Evolutionary conservation across 148 eudicot genomes (phyloP), one percentile per base, ranked within the genome.

Genomic region (Chenopodium suecicum): DNA sequence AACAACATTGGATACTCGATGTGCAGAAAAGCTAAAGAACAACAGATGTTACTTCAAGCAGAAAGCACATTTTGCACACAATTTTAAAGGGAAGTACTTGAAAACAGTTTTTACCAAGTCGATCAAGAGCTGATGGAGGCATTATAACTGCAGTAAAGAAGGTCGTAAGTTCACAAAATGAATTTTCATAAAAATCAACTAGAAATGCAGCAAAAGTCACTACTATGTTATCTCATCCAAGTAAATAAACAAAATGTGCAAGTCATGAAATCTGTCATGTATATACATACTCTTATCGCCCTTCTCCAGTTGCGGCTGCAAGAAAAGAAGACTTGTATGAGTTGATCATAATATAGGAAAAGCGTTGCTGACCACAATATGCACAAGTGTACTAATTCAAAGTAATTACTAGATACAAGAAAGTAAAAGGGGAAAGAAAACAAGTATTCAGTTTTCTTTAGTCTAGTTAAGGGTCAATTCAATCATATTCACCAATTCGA

Each of bases 41-140:
- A 58, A 52, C n/a, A 0, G 3, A 31, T 58, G 48, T 37, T 67
- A 75, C 31, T 78, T 37, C 68, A 81, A 41, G 79, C 70, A 66
- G 46, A 71, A 41, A 41, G 44, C 44, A 41, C 22, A 22, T 66
- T 67, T 46, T 22, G 56, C 31, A 67, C 2, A 29, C 10, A 70
- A 56, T 23, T 70, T 16, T 56, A 64, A n/a, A 25, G 64, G 34
- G 7, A 71, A 10, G 67, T 69, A 12, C 16, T 52, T 11, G n/a
- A 29, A n/a, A 54, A 46, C 46, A 23, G 19, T 56, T 32, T 84
- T 85, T 74, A 85, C 87, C 87, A 78, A 85, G 87, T 20, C 87
- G 87, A 68, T 85, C 87, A 68, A 85, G 87, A 78, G 87, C 87
- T 66, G 87, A 85, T 74, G 87, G 87, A 69, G 87, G 87, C 87